These are phyloP conservation scores for Aspergillus sp. DNA, from an alignment of 2,329 filamentous ascomycete species.

Conservation along the genomic window DNA sequence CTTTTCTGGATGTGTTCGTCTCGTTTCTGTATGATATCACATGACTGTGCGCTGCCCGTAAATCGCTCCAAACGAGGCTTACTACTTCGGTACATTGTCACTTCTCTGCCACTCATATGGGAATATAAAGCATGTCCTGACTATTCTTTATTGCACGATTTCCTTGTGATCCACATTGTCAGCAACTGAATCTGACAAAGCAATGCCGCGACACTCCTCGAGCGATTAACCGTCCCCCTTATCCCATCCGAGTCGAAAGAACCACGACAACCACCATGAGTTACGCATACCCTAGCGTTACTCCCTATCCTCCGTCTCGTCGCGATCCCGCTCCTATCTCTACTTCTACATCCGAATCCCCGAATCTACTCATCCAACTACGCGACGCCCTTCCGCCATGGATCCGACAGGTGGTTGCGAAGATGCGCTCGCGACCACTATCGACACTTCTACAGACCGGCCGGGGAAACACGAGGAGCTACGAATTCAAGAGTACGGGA, in stretches of 20 bases:
- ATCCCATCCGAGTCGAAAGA: neutral
- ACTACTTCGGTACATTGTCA: no score
- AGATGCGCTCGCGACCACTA: no score
- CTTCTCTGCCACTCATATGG: no score
- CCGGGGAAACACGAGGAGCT: no score
- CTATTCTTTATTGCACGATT: neutral
- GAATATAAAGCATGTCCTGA: no score
- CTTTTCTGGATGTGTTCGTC: no score
- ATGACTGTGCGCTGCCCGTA: no score
- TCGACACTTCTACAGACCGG: no score
- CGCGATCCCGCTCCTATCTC: neutral
- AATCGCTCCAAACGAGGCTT: no score
- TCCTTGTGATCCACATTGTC: neutral
- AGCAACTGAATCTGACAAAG: neutral
- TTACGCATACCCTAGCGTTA: conserved; percentile 25
- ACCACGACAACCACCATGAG: conserved; percentile 18
- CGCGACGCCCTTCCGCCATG: conserved; percentile 14
- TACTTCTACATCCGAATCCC: conserved; percentile 4
- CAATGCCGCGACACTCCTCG: neutral
- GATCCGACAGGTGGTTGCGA: conserved; percentile 17
- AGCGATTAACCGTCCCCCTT: neutral
- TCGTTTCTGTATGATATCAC: no score
- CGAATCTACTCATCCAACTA: conserved; percentile 7
- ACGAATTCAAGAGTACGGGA: neutral
- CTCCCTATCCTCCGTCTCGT: conserved; percentile 19